These are phyloP conservation scores for Daldinia concentrica DNA, from an alignment of 495 filamentous ascomycete genomes.

Conservation along the genomic window DNA sequence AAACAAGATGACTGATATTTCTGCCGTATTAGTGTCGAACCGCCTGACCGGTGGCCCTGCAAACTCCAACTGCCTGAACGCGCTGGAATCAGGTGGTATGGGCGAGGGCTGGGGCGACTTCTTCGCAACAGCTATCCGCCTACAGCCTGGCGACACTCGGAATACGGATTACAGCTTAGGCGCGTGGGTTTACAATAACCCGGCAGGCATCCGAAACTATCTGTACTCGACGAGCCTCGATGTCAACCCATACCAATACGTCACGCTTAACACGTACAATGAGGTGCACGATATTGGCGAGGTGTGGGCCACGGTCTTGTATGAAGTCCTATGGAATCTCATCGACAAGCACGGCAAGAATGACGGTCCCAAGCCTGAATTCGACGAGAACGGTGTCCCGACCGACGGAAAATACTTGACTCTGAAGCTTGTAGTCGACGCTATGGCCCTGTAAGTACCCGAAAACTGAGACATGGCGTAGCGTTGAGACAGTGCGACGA, in stretches of 20 bases:
- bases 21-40: slow-evolving; percentile 53
- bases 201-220: slow-evolving; percentile 57
- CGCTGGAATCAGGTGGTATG: slow-evolving; percentile 60
- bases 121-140: slow-evolving; percentile 60
- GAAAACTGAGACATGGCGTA: background rate
- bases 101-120: slow-evolving; percentile 67
- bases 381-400: slow-evolving; percentile 55
- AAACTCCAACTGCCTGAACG: slow-evolving; percentile 57
- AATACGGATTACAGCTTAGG: slow-evolving; percentile 57
- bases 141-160: slow-evolving; percentile 58
- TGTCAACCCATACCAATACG: slow-evolving; percentile 59
- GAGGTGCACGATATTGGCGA: slow-evolving; percentile 59
- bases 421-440: slow-evolving; percentile 63
- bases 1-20: background rate
- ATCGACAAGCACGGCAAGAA: slow-evolving; percentile 62
- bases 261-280: slow-evolving; percentile 49
- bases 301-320: slow-evolving; percentile 63
- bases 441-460: slow-evolving; percentile 56
- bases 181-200: slow-evolving; percentile 55
- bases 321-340: slow-evolving; percentile 63
- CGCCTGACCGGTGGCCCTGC: slow-evolving; percentile 66
- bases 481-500: background rate
- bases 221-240: slow-evolving; percentile 60
- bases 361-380: slow-evolving; percentile 52
- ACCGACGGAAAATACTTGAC: slow-evolving; percentile 60